phyloP scores from a whole-genome alignment of 2,329 filamentous ascomycete genomes.

The Hymenoscyphus fructigenus region DNA sequence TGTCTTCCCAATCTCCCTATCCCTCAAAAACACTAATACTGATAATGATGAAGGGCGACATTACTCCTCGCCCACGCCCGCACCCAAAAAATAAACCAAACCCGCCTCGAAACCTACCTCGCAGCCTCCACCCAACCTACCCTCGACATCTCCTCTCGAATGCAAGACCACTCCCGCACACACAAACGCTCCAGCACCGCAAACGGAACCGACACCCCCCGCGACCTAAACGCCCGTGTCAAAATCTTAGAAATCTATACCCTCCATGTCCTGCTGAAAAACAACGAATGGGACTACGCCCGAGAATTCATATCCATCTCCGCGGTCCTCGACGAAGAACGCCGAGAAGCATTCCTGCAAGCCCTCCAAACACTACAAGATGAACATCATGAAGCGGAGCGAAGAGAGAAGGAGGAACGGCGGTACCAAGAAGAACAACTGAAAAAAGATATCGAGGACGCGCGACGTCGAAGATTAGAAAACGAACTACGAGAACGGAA shows the following conservation, averaged over 20 bases:
- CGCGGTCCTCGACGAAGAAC: constrained; percentile 87
- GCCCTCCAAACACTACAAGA: constrained; percentile 82
- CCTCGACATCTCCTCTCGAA: constrained; percentile 67
- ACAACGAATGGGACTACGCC: constrained; percentile 95
- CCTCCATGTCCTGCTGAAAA: constrained; percentile 88
- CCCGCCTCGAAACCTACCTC: constrained; percentile 83
- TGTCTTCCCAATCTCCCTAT: constrained; percentile 35
- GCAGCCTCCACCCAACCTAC: constrained; percentile 72
- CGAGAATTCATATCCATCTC: constrained; percentile 85
- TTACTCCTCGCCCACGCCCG: constrained; percentile 87
- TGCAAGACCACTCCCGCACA: constrained; percentile 58
- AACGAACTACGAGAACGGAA: constrained; percentile 52
- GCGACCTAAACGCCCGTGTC: constrained; percentile 79
- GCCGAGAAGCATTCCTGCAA: constrained; percentile 82
- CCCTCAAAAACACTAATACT: constrained; percentile 22
- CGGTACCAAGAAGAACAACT: constrained; percentile 57
- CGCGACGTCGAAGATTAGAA: constrained; percentile 53
- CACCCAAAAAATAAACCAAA: constrained; percentile 80
- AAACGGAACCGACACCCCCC: constrained; percentile 74
- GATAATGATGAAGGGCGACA: constrained; percentile 63
- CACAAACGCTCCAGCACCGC: constrained; percentile 55
- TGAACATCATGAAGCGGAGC: constrained; percentile 71
- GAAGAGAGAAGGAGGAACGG: constrained; percentile 59
- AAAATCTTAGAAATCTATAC: constrained; percentile 96
- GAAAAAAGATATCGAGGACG: constrained; percentile 56